A percentile compares a stretch with the other conserved stretches of the same genome.
These are phyloP conservation scores for Mortierella sp. DNA, from an alignment of 371 early-diverging fungal species.

Conservation along the genomic window DNA sequence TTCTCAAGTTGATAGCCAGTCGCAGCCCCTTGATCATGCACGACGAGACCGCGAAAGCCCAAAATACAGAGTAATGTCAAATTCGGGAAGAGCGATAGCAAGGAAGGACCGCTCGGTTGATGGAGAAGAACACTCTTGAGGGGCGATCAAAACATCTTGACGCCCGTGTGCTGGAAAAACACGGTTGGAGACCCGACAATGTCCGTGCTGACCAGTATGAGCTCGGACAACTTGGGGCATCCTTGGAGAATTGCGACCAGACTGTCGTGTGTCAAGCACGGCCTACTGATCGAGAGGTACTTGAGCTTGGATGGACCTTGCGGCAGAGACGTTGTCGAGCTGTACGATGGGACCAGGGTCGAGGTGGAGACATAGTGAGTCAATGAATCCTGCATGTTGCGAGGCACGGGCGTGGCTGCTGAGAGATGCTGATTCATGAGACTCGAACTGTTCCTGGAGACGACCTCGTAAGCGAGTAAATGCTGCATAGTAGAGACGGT, in stretches of 20 bases:
- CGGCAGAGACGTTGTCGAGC: neutral
- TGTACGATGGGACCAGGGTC: neutral
- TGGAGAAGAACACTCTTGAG: neutral
- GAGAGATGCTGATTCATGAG: neutral
- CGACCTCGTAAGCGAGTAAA: neutral
- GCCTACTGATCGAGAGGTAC: neutral
- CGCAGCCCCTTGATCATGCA: neutral
- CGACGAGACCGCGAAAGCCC: neutral
- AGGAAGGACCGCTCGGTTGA: neutral
- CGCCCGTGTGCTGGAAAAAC: neutral
- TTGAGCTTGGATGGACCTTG: neutral
- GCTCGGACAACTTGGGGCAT: neutral
- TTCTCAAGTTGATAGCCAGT: neutral
- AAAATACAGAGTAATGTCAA: neutral
- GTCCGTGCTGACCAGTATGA: neutral
- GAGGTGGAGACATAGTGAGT: neutral
- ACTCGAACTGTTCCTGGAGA: neutral
- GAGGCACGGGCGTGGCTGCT: neutral
- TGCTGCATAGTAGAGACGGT: neutral
- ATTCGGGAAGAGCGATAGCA: neutral
- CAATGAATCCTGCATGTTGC: neutral
- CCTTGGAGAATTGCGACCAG: neutral
- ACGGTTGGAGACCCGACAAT: neutral
- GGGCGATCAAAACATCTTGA: neutral
- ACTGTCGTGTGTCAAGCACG: neutral